phyloP scores from a whole-genome alignment of 345 rosid genomes.

The Sonneratia caseolaris region DNA sequence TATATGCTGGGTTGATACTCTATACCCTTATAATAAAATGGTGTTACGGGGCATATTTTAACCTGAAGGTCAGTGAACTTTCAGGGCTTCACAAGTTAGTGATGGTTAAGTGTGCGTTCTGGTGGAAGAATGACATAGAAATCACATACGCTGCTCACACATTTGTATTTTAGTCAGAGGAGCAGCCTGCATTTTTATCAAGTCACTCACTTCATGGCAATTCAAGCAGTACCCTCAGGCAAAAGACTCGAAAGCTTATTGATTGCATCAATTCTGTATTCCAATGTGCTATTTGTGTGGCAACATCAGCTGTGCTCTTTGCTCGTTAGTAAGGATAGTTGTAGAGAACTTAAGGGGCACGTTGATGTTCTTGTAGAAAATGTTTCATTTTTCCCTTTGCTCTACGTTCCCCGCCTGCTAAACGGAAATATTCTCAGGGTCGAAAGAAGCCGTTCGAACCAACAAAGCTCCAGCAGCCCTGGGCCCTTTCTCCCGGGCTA shows the following conservation, averaged over 20 bases:
- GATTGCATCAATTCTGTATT: neutral
- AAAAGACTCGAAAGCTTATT: neutral
- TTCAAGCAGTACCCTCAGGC: neutral
- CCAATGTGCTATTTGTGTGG: neutral
- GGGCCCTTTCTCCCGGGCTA: slow-evolving; percentile 93
- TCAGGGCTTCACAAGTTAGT: neutral
- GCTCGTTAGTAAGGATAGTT: too few relatives aligned
- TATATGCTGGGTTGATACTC: neutral
- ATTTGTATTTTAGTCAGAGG: too few relatives aligned
- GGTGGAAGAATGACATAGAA: neutral
- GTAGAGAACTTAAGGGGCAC: neutral
- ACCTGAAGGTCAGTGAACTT: neutral
- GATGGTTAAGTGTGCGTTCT: neutral
- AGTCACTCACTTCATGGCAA: neutral
- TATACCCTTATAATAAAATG: neutral
- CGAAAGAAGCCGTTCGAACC: slow-evolving; percentile 61
- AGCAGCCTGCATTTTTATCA: neutral
- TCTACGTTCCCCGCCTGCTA: neutral
- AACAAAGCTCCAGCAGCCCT: slow-evolving; percentile 90
- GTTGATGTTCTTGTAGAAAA: neutral
- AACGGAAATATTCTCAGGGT: slow-evolving; percentile 21
- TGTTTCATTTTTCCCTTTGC: too few relatives aligned
- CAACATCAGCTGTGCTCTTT: too few relatives aligned
- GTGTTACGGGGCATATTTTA: too few relatives aligned
- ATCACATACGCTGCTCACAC: neutral